Base-by-base conservation (phyloP, 495 filamentous ascomycete genomes). In the Penicillium bialowiezense region DNA sequence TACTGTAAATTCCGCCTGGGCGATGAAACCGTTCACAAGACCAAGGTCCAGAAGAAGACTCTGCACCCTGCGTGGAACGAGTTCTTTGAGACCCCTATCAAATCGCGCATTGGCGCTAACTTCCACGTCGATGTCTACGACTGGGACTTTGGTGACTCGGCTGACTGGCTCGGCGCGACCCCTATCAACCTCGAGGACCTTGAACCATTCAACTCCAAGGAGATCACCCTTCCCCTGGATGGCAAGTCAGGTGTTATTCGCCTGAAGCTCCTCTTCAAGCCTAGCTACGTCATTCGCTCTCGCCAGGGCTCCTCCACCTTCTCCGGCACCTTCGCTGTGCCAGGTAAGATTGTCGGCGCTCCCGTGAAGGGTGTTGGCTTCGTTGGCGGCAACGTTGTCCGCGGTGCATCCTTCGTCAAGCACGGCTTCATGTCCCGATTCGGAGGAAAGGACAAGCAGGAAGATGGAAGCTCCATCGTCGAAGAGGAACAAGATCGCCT, bases 1-100 rank as follows among this genome's bases (percentile, higher is more conserved):
- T 99, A 89, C 74, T 95, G 89, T 78, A 95, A 93, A 57, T 97
- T 99, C 67, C 81, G 85, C 52, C 75, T 97, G 41, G 88, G 91
- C 60, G 91, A 84, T 33, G 83, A 90, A 60, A 84, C 89, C 28
- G 76, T 99, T 13, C 87, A 85, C 79, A 97, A 97, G 73, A 95
- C 91, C 31, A 90, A 96, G 67, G 82, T 84, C 3, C 87, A 92
- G 62, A 97, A 97, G 82, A 99, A 97, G 78, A 97, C 92, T 0
- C 78, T 97, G 9, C 85, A 92, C 52, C 93, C 93, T 7, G 79
- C 84, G 0, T 99, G 93, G 93, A 97, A 97, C 58, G 95, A 99
- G 60, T 86, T 81, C 60, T 97, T 97, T 62, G 93, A 97, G 60
- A 77, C 87, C 5, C 76, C 85, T 3, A 69, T 99, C 58, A 83